Evolutionary conservation across 768 basidiomycete genomes (phyloP).

Genomic region (Leccinum variicolor): DNA sequence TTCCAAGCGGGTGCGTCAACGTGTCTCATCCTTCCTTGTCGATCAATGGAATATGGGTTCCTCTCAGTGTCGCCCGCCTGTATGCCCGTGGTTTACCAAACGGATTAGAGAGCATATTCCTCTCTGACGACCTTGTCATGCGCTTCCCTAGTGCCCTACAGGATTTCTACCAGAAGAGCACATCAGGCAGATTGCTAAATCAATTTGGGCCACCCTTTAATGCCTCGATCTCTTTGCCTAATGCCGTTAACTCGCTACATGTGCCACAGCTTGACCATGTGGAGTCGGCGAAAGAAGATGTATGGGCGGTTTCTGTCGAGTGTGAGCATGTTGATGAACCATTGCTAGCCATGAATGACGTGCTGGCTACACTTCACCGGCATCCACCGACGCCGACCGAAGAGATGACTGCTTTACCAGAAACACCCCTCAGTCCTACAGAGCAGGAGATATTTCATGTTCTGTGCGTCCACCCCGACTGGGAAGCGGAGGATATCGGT

Average conservation of each 20-base stretch:
- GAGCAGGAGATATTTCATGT: slow-evolving; percentile 71
- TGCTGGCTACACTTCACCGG: slow-evolving; percentile 27
- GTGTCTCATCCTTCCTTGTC: slow-evolving; percentile 51
- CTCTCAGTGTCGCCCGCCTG: slow-evolving; percentile 52
- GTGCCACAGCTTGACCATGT: slow-evolving; percentile 2
- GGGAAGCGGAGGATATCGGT: slow-evolving; percentile 38
- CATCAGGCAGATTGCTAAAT: slow-evolving; percentile 45
- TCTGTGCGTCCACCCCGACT: slow-evolving; percentile 58
- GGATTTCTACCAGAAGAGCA: slow-evolving; percentile 51
- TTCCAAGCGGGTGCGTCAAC: slow-evolving; percentile 44
- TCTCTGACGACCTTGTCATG: slow-evolving; percentile 59
- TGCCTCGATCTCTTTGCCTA: slow-evolving; percentile 34
- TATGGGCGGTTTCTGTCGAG: slow-evolving; percentile 23
- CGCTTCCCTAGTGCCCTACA: slow-evolving; percentile 61
- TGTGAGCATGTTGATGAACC: slow-evolving; percentile 21
- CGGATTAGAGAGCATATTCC: slow-evolving; percentile 49
- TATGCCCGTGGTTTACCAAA: slow-evolving; percentile 32
- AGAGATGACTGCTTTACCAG: slow-evolving; percentile 9
- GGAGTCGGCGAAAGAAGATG: slow-evolving; percentile 7
- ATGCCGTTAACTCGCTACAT: not conserved
- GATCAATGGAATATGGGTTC: slow-evolving; percentile 67
- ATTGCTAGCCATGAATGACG: slow-evolving; percentile 24
- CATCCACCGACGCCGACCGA: slow-evolving; percentile 12
- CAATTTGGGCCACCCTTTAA: slow-evolving; percentile 66
- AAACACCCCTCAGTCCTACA: slow-evolving; percentile 58